phyloP scores from a whole-genome alignment of 352 stramenopile genomes.

The Phytophthora lateralis region DNA sequence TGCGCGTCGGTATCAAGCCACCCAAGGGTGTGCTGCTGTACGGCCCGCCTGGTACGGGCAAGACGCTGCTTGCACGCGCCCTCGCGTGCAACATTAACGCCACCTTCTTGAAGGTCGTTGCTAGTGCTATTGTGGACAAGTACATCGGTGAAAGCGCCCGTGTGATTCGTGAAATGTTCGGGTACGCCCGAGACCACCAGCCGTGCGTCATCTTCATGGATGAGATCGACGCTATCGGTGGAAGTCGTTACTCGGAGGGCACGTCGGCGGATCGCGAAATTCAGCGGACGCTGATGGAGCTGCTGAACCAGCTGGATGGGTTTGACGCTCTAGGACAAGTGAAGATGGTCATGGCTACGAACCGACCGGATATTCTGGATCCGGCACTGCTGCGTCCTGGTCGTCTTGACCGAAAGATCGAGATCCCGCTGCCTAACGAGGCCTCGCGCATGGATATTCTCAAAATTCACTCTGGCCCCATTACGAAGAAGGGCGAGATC shows the following conservation, averaged over 20 bases:
- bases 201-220: slow-evolving; percentile 99
- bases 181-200: slow-evolving; percentile 96
- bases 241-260: slow-evolving; percentile 97
- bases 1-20: slow-evolving; percentile 98
- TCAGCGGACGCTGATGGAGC: slow-evolving; percentile 99
- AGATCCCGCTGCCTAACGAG: slow-evolving; percentile 99
- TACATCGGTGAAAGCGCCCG: slow-evolving; percentile 99
- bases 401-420: slow-evolving; percentile 99
- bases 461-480: slow-evolving; percentile 98
- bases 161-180: slow-evolving; percentile 99
- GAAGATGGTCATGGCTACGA: slow-evolving; percentile 99
- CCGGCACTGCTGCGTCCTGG: slow-evolving; percentile 97
- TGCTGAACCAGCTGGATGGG: slow-evolving; percentile 99
- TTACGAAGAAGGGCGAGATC: slow-evolving; percentile 99
- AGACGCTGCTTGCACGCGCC: slow-evolving; percentile 98
- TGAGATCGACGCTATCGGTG: slow-evolving; percentile 99
- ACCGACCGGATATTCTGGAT: slow-evolving; percentile 99
- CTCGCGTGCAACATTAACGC: slow-evolving; percentile 99
- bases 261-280: slow-evolving; percentile 98
- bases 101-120: slow-evolving; percentile 99
- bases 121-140: slow-evolving; percentile 99
- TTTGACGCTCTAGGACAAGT: slow-evolving; percentile 98
- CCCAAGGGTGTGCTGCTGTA: slow-evolving; percentile 98
- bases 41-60: slow-evolving; percentile 98
- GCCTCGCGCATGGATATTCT: slow-evolving; percentile 98